Evolutionary conservation across 2,329 filamentous ascomycete genomes (phyloP).

Genomic region (Aspergillus fructus): DNA sequence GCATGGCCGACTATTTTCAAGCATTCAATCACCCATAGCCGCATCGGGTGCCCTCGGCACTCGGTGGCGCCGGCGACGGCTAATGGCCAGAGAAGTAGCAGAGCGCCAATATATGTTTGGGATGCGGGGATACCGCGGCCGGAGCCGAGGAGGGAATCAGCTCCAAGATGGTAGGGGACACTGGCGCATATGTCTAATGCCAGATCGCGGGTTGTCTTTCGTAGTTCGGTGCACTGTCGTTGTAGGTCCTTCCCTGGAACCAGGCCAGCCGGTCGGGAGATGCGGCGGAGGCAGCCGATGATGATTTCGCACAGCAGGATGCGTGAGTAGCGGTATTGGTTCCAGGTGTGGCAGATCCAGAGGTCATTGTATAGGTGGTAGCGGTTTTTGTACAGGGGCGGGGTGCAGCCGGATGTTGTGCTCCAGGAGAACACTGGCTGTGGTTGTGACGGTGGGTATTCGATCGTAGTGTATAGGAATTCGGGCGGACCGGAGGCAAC

Average conservation of each 20-base stretch:
- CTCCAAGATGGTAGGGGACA: slow-evolving; percentile 36
- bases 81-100: slow-evolving; percentile 38
- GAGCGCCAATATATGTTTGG: slow-evolving; percentile 31
- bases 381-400: slow-evolving; percentile 46
- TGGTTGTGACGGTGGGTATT: slow-evolving; percentile 15
- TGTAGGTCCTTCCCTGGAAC: slow-evolving; percentile 28
- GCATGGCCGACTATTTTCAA: slow-evolving; percentile 33
- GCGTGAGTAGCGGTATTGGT: slow-evolving; percentile 59
- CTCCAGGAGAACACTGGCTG: slow-evolving; percentile 17
- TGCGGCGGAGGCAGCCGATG: slow-evolving; percentile 26
- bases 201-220: slow-evolving; percentile 26
- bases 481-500: slow-evolving; percentile 25
- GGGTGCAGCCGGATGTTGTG: slow-evolving; percentile 16
- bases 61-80: slow-evolving; percentile 36
- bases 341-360: slow-evolving; percentile 57
- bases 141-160: slow-evolving; percentile 4
- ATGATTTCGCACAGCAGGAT: slow-evolving; percentile 55
- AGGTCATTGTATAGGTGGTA: slow-evolving; percentile 58
- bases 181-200: slow-evolving; percentile 38
- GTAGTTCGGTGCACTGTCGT: slow-evolving; percentile 28
- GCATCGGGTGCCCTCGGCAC: slow-evolving; percentile 22
- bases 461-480: slow-evolving; percentile 27
- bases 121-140: slow-evolving; percentile 13
- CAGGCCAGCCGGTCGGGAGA: slow-evolving; percentile 22
- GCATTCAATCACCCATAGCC: slow-evolving; percentile 34